These are phyloP conservation scores for Beauveria asiatica DNA, from an alignment of 2,329 filamentous ascomycete genomes.

Conservation along the genomic window DNA sequence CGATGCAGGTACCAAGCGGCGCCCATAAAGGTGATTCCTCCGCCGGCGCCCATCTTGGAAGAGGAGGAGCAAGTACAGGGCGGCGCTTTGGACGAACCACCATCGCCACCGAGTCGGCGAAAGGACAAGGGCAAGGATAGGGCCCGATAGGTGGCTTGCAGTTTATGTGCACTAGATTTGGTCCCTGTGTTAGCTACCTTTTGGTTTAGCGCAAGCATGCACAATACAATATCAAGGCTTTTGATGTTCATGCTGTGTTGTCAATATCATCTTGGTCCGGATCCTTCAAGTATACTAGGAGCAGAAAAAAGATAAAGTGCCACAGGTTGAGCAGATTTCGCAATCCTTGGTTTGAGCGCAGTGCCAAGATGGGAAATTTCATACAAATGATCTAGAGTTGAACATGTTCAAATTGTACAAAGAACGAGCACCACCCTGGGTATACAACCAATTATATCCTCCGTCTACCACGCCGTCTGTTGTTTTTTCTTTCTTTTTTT, in stretches of 20 bases:
- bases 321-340: neutral
- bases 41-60: conserved; percentile 1
- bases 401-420: neutral
- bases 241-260: too few species aligned
- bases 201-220: neutral
- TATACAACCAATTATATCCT: too few species aligned
- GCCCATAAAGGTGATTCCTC: neutral
- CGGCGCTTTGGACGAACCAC: neutral
- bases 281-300: neutral
- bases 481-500: too few species aligned
- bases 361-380: too few species aligned
- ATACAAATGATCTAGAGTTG: neutral
- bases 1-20: neutral
- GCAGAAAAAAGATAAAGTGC: too few species aligned
- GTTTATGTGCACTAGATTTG: too few species aligned
- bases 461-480: too few species aligned
- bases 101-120: neutral
- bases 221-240: neutral
- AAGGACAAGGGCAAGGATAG: neutral
- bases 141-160: neutral
- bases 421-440: neutral
- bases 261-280: neutral
- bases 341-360: neutral
- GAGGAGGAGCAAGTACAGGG: neutral
- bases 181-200: too few species aligned